These are phyloP conservation scores for Hordeum pubiflorum DNA, from an alignment of 202 grass and related monocot genomes.

Conservation along the genomic window DNA sequence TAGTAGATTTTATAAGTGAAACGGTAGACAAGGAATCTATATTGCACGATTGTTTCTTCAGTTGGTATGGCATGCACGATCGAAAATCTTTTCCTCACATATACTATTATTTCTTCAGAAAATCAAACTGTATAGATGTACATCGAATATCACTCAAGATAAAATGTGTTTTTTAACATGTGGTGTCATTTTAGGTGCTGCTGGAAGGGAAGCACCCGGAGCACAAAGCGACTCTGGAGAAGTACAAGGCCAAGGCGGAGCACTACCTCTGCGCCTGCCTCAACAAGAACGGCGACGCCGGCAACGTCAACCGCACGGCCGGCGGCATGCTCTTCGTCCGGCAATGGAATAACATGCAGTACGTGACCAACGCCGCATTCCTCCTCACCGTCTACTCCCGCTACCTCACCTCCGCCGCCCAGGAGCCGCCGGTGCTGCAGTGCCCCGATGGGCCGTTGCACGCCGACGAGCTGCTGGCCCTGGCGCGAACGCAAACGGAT, in stretches of 20 bases:
- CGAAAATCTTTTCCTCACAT: too few relatives aligned
- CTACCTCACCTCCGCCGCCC: slow-evolving; percentile 15
- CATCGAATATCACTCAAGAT: too few relatives aligned
- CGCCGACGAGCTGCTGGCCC: slow-evolving; percentile 30
- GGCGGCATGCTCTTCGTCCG: slow-evolving; percentile 68
- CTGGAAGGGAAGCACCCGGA: slow-evolving; percentile 30
- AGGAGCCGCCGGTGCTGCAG: background rate
- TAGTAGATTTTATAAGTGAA: too few relatives aligned
- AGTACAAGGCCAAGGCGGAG: slow-evolving; percentile 67
- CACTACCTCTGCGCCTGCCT: slow-evolving; percentile 75
- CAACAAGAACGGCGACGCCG: slow-evolving; percentile 42
- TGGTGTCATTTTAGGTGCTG: slow-evolving; percentile 28
- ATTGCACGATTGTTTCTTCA: too few relatives aligned
- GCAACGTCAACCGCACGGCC: slow-evolving; percentile 51
- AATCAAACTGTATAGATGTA: too few relatives aligned
- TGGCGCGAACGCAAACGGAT: slow-evolving; percentile 60
- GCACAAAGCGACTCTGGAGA: slow-evolving; percentile 38
- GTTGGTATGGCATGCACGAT: too few relatives aligned
- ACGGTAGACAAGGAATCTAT: too few relatives aligned
- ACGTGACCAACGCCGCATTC: slow-evolving; percentile 72
- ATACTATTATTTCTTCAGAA: too few relatives aligned
- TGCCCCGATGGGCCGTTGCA: slow-evolving; percentile 23
- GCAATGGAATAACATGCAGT: slow-evolving; percentile 98
- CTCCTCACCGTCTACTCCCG: slow-evolving; percentile 59
- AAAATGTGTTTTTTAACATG: too few relatives aligned